Percentiles rank a stretch among this genome's conserved stretches.
Evolutionary conservation across 208 protist genomes (phyloP).

Genomic region (Strigomonas galati): DNA sequence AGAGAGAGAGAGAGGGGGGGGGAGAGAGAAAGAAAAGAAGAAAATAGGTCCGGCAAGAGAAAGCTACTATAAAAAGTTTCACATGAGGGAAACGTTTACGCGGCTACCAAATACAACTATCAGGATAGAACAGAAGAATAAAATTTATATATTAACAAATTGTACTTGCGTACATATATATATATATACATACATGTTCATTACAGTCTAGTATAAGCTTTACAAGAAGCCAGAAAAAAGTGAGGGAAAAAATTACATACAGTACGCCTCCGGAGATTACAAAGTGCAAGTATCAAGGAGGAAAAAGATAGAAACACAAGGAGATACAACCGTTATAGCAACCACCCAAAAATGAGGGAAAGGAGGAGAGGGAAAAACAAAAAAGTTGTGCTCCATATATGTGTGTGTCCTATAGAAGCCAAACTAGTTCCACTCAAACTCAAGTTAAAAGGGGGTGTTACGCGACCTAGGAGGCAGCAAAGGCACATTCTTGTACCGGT

Average conservation of each 20-base stretch:
- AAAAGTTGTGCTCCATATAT: too few species aligned
- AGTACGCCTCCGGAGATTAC: neutral
- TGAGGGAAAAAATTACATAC: neutral
- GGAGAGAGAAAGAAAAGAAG: neutral
- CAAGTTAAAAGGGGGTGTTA: conserved; percentile 35
- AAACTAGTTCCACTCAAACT: too few species aligned
- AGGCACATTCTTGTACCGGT: conserved; percentile 67
- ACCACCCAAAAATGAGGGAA: too few species aligned
- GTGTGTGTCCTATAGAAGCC: too few species aligned
- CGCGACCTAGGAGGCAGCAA: conserved; percentile 45
- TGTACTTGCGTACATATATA: neutral
- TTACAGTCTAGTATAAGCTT: neutral
- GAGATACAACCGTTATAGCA: too few species aligned
- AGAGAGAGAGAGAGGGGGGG: neutral
- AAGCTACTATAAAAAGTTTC: neutral
- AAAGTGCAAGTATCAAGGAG: neutral
- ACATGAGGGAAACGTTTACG: too few species aligned
- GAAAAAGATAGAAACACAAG: conserved; percentile 14
- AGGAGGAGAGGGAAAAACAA: conserved; percentile 3
- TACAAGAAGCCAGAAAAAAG: conserved; percentile 1
- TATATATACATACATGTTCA: conserved; percentile 1
- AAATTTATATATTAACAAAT: neutral
- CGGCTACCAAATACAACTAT: neutral
- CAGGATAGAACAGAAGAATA: conserved; percentile 2
- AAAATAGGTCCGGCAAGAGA: neutral